Evolutionary conservation across 257 asterid genomes (phyloP).

Genomic region (Lantana camara): DNA sequence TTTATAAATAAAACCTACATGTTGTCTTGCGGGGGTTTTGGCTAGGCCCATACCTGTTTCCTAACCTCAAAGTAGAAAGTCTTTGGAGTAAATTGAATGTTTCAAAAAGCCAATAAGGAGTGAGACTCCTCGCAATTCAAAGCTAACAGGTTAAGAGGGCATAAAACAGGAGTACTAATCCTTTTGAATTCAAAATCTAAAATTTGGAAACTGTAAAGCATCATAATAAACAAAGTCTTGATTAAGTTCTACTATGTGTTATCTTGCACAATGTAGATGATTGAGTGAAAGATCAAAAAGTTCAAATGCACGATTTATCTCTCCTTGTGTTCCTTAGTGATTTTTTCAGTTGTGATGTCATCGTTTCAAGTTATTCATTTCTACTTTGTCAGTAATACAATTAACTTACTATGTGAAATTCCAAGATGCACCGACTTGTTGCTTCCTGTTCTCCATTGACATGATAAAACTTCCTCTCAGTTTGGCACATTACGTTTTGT

Average conservation of each 20-base stretch:
- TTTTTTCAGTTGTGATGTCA: neutral
- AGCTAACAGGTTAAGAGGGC: too few species aligned
- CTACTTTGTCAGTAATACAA: neutral
- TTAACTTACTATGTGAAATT: neutral
- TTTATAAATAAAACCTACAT: too few species aligned
- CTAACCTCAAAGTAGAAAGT: too few species aligned
- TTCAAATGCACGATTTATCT: neutral
- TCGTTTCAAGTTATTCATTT: conserved; percentile 2
- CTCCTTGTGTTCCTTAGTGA: neutral
- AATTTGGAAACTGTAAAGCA: too few species aligned
- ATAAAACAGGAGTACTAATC: too few species aligned
- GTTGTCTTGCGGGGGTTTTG: too few species aligned
- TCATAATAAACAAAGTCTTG: neutral
- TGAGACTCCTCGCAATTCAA: too few species aligned
- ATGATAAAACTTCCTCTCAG: neutral
- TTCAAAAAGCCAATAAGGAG: too few species aligned
- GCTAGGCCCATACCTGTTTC: too few species aligned
- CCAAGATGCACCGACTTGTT: neutral
- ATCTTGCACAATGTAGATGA: neutral
- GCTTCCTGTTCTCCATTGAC: neutral
- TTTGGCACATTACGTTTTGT: conserved; percentile 15
- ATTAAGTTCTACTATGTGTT: neutral
- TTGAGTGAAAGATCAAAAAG: neutral
- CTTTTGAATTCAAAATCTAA: too few species aligned
- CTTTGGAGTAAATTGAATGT: too few species aligned